These are phyloP conservation scores for Umbilicus rupestris DNA, from an alignment of 164 flowering plant genomes.

Conservation along the genomic window DNA sequence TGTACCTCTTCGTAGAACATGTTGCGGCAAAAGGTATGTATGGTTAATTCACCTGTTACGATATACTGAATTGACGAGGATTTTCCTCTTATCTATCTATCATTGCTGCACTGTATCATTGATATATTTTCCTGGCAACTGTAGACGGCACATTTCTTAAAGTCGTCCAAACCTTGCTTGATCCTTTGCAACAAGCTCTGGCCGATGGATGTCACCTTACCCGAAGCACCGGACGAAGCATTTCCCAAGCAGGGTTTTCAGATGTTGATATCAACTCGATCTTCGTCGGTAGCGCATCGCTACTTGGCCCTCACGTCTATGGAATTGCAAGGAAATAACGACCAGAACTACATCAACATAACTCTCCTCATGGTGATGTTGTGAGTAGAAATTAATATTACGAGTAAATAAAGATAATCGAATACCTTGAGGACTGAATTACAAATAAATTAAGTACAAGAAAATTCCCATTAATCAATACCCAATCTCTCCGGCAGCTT, in stretches of 20 bases:
- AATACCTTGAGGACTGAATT: background rate
- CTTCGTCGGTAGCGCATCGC: conserved; percentile 24
- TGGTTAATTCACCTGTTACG: background rate
- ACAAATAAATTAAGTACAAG: background rate
- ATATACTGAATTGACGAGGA: background rate
- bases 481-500: background rate
- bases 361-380: no score
- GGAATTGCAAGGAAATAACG: conserved; percentile 56
- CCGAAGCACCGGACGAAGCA: conserved; percentile 52
- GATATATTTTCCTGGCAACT: background rate
- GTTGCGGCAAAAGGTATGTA: conserved; percentile 84
- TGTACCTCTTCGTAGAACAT: conserved; percentile 72
- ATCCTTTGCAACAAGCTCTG: conserved; percentile 67
- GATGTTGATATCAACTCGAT: conserved; percentile 25
- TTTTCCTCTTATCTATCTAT: background rate
- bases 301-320: conserved; percentile 57
- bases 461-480: background rate
- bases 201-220: conserved; percentile 91
- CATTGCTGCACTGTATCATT: background rate
- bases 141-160: conserved; percentile 66
- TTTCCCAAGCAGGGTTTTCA: conserved; percentile 64
- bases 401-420: background rate
- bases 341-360: background rate
- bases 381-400: background rate
- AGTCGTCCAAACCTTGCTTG: conserved; percentile 41